phyloP scores from a whole-genome alignment of 1,139 yeast genomes.

The Scheffersomyces quercinus region DNA sequence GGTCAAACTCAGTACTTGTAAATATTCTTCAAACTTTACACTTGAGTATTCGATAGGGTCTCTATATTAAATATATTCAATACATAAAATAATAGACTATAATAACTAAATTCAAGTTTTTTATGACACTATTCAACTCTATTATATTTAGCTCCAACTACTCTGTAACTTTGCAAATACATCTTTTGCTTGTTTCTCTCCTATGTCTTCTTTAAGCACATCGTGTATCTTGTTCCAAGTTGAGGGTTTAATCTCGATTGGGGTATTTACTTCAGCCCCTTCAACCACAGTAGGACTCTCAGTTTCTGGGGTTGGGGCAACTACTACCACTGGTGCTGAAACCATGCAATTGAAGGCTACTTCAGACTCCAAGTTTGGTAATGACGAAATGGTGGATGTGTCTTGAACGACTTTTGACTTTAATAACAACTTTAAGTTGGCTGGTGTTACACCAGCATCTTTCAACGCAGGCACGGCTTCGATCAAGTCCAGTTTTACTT shows the following conservation, averaged over 20 bases:
- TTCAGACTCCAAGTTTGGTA: conserved; percentile 19
- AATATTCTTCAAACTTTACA: background rate
- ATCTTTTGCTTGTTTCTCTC: conserved; percentile 23
- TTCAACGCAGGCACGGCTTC: conserved; percentile 24
- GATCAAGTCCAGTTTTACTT: conserved; percentile 34
- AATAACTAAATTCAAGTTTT: background rate
- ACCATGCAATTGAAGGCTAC: conserved; percentile 42
- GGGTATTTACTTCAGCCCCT: conserved; percentile 7
- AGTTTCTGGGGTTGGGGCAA: conserved; percentile 4
- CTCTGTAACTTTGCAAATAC: conserved; percentile 38
- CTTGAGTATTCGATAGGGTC: background rate
- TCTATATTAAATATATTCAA: background rate
- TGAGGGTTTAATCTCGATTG: conserved; percentile 14
- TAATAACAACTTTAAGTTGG: conserved; percentile 38
- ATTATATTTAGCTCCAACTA: conserved; percentile 32
- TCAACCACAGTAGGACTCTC: conserved; percentile 1
- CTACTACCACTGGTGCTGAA: conserved; percentile 17
- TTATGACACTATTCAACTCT: background rate
- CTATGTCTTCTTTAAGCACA: conserved; percentile 32
- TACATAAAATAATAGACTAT: background rate
- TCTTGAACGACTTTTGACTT: conserved; percentile 50
- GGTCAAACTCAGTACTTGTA: background rate
- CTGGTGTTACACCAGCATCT: conserved; percentile 25
- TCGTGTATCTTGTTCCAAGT: conserved; percentile 36
- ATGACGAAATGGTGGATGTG: conserved; percentile 26